A percentile compares a stretch with the other conserved stretches of the same genome.
These are phyloP conservation scores for Paratrypanosoma confusum DNA, from an alignment of 208 protist genomes.

Conservation along the genomic window DNA sequence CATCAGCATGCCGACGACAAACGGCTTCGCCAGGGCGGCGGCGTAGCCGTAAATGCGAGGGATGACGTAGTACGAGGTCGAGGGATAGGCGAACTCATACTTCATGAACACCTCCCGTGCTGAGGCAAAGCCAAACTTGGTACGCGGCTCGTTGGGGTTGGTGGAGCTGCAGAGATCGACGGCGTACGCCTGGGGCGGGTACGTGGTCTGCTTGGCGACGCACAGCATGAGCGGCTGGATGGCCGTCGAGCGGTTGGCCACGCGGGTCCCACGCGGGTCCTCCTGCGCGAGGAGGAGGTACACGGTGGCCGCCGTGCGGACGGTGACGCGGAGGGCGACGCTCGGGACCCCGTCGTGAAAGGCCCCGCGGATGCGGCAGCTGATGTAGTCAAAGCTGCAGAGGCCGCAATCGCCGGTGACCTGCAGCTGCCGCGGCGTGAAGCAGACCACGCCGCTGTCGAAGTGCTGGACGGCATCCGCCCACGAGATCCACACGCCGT, in stretches of 20 bases:
- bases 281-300: conserved; percentile 66
- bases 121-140: conserved; percentile 70
- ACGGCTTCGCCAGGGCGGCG: conserved; percentile 32
- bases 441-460: conserved; percentile 75
- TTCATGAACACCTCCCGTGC: conserved; percentile 67
- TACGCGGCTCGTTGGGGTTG: conserved; percentile 35
- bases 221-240: background rate
- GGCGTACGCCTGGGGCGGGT: background rate
- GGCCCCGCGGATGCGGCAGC: conserved; percentile 64
- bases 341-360: conserved; percentile 59
- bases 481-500: conserved; percentile 81
- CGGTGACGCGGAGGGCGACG: conserved; percentile 53
- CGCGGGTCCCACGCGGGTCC: conserved; percentile 42
- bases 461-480: conserved; percentile 68
- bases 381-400: conserved; percentile 11
- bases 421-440: conserved; percentile 80
- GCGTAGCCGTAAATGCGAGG: conserved; percentile 49
- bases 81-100: conserved; percentile 44
- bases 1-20: conserved; percentile 43
- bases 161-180: background rate
- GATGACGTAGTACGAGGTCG: conserved; percentile 57
- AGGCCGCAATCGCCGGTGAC: conserved; percentile 76
- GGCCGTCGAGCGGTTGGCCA: conserved; percentile 29
- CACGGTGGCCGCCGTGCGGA: conserved; percentile 47
- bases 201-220: background rate